Percentiles rank a stretch among this genome's conserved stretches.
phyloP scores from a whole-genome alignment of 176 grass and related monocot species.

The Hsuehochloa calcarea region DNA sequence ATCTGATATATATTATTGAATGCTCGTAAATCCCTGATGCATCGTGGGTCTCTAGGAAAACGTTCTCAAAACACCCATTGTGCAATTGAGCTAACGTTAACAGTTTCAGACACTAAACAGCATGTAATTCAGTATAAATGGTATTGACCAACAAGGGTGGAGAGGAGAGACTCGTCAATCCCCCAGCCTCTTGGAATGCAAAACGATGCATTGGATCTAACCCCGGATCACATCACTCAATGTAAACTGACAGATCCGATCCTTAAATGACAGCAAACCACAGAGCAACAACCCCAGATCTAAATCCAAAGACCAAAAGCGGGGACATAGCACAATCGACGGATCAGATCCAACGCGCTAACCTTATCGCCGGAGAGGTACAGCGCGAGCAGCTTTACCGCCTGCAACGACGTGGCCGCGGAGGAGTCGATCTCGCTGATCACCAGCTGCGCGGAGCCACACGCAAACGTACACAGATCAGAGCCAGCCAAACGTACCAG shows the following conservation, averaged over 20 bases:
- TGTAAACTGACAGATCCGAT: slow-evolving; percentile 20
- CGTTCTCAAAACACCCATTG: neutral
- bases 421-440: slow-evolving; percentile 90
- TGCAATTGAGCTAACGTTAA: neutral
- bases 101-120: neutral
- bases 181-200: neutral
- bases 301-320: slow-evolving; percentile 15
- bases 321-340: neutral
- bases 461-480: neutral
- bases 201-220: slow-evolving; percentile 1
- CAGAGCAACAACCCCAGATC: slow-evolving; percentile 19
- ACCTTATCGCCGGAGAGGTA: slow-evolving; percentile 84
- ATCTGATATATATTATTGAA: neutral
- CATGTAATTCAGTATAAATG: neutral
- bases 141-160: neutral
- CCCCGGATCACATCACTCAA: neutral
- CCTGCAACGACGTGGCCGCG: slow-evolving; percentile 88
- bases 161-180: neutral
- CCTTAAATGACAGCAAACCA: neutral
- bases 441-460: slow-evolving; percentile 58
- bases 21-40: neutral
- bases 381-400: slow-evolving; percentile 81
- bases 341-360: slow-evolving; percentile 40
- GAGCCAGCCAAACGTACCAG: neutral
- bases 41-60: neutral